Evolutionary conservation across 257 asterid genomes (phyloP), one percentile per base, ranked within the genome.

Genomic region (Capsicum chinense): DNA sequence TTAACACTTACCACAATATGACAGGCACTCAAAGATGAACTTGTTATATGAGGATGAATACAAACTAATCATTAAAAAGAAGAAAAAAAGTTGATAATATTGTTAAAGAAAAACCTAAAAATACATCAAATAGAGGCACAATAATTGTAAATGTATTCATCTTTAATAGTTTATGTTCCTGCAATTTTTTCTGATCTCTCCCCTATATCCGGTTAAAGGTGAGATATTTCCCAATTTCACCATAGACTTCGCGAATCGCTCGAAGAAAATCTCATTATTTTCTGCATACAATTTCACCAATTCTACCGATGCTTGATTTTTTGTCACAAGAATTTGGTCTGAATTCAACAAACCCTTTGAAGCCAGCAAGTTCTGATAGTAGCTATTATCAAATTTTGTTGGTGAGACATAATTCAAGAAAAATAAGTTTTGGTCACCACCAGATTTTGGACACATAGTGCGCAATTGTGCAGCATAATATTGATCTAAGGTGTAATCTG

Each of bases 361-460:
- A 48, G 91, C 89, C 90, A 95, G 67, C 91, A 95, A 60, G 81
- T 91, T 91, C 88, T 92, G 92, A 91, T 88, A 95, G 89, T 95
- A 95, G 85, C 81, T 84, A 89, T 95, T 95, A 86, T 95, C 98
- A 48, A 95, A 92, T 85, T 79, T 88, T 3, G 88, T 88, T 16
- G 98, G 94, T 78, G 93, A 85, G 21, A 89, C 88, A 6, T 80
- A 85, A 90, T 95, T 98, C 89, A 95, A 80, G 89, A 87, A 58
- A 42, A 91, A 95, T 44, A 93, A 91, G 50, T 89, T 95, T 87
- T 95, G 97, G 50, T 93, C 98, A 9, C 97, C 98, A 6, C 98
- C 98, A 0, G 97, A 93, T 80, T 63, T 86, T 6, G 98, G 97
- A 82, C 98, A 93, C 54, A 85, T 54, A 39, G 85, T 80, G 2